Evolutionary conservation across 2,329 filamentous ascomycete species (phyloP), one percentile per base, ranked within the genome.

Genomic region (Zarea fungicola): DNA sequence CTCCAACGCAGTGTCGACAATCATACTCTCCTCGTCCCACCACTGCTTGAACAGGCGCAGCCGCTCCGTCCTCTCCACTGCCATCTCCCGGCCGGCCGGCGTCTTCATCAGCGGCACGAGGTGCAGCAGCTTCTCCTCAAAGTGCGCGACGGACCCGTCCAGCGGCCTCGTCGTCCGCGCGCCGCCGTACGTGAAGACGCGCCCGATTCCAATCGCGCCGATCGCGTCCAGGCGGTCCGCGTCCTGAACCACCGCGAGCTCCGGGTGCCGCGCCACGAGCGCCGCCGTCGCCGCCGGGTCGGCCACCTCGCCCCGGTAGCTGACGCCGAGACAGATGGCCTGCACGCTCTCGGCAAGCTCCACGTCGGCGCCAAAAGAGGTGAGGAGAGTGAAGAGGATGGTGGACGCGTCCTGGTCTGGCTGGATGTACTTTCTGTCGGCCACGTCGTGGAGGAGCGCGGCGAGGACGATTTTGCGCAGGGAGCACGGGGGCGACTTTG

Each of bases 171-270:
- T 64, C 64, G 77, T 81, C 10, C 82, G 84, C 0, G 85, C 89
- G 0, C 85, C 81, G 14, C 43, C 43, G 62, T 83, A 96, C 5
- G 66, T 60, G 56, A 71, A 71, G 5, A 61, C 81, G 34, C 92
- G 74, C 2, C 81, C 91, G 50, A 96, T 84, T 0, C 92, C 92
- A 23, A 96, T 79, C 0, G 87, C 89, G 1, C 91, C 92, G 42
- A 96, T 83, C 4, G 90, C 87, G 68, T 96, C 92, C 14, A 97
- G 73, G 6, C 91, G 77, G 70, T 96, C 92, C 3, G 91, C 91
- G 65, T 96, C 92, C 68, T 96, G 91, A 21, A 96, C 89, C 40
- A 95, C 79, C 0, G 81, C 90, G 26, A 70, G 60, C 56, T 70
- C 67, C 1, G 88, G 88, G 62, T 87, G 73, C 25, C 69, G 60